These are phyloP conservation scores for Bremia lactucae DNA, from an alignment of 352 stramenopile species.

Conservation along the genomic window DNA sequence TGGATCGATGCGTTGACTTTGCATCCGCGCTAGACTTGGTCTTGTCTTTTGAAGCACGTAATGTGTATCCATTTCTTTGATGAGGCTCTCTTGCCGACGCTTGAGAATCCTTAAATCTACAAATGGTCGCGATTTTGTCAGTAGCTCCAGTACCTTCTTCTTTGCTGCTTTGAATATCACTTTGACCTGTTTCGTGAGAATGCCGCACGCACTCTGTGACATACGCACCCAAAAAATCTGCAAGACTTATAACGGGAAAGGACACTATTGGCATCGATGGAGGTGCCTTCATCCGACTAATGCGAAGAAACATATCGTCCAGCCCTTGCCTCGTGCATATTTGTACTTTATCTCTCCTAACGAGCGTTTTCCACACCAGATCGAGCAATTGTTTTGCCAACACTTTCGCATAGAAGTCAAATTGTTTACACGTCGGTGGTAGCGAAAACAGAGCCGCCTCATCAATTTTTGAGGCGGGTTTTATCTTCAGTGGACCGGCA, in stretches of 20 bases:
- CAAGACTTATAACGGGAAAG: constrained; percentile 37
- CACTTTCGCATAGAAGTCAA: constrained; percentile 46
- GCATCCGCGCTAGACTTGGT: not conserved
- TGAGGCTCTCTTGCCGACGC: not conserved
- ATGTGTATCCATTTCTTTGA: not conserved
- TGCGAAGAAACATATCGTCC: constrained; percentile 22
- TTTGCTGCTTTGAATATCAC: not conserved
- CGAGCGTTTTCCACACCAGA: constrained; percentile 38
- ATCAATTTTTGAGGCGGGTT: not conserved
- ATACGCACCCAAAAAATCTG: constrained; percentile 49
- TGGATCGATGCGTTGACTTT: constrained; percentile 3
- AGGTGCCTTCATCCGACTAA: constrained; percentile 40
- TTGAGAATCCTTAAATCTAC: constrained; percentile 1
- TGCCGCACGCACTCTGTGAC: constrained; percentile 32
- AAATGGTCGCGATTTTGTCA: too few relatives aligned
- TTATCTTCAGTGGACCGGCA: not conserved
- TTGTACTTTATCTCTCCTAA: constrained; percentile 19
- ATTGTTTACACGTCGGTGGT: constrained; percentile 31
- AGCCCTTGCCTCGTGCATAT: constrained; percentile 22
- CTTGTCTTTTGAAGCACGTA: constrained; percentile 7
- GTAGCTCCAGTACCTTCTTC: too few relatives aligned
- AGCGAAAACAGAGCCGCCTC: constrained; percentile 10
- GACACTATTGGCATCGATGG: constrained; percentile 20
- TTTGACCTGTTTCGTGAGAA: constrained; percentile 2
- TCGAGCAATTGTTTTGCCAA: constrained; percentile 58